Conservation (phyloP, 2,329 filamentous ascomycete genomes). For the Aureobasidium namibiae region DNA sequence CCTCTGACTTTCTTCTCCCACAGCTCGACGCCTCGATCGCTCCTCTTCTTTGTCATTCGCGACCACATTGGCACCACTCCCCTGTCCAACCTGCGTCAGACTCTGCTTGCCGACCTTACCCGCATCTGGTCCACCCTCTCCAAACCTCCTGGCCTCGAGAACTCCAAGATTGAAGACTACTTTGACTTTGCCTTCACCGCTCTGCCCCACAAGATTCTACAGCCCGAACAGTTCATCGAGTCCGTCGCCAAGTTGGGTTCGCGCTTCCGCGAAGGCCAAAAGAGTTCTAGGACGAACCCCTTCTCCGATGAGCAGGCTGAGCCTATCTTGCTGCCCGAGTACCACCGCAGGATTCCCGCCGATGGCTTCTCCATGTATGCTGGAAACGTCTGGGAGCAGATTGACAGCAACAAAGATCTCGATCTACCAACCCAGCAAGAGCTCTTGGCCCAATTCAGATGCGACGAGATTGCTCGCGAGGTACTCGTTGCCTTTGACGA, state of each 20-base stretch:
- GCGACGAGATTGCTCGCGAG: conserved; percentile 90
- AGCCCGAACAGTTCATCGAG: conserved; percentile 78
- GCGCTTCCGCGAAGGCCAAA: conserved; percentile 65
- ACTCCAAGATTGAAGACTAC: conserved; percentile 87
- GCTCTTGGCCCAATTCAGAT: conserved; percentile 90
- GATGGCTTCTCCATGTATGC: conserved; percentile 96
- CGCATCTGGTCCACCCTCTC: conserved; percentile 91
- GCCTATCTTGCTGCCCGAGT: conserved; percentile 83
- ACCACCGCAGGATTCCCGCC: conserved; percentile 90
- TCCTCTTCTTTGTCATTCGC: conserved; percentile 97
- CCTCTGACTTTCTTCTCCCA: background rate
- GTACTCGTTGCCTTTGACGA: conserved; percentile 78
- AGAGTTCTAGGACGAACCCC: conserved; percentile 43
- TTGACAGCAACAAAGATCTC: conserved; percentile 96
- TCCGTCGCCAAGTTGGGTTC: conserved; percentile 73
- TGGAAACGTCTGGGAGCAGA: conserved; percentile 94
- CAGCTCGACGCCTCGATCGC: conserved; percentile 77
- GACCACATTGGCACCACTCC: conserved; percentile 92
- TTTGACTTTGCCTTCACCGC: conserved; percentile 98
- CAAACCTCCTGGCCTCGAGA: conserved; percentile 82
- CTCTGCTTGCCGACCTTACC: conserved; percentile 78
- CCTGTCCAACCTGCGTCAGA: conserved; percentile 80
- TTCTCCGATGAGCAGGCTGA: conserved; percentile 65
- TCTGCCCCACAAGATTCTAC: conserved; percentile 91
- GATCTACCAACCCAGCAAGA: conserved; percentile 97